Conservation (phyloP, 768 basidiomycete species). For the Sarcodon aspratus region DNA sequence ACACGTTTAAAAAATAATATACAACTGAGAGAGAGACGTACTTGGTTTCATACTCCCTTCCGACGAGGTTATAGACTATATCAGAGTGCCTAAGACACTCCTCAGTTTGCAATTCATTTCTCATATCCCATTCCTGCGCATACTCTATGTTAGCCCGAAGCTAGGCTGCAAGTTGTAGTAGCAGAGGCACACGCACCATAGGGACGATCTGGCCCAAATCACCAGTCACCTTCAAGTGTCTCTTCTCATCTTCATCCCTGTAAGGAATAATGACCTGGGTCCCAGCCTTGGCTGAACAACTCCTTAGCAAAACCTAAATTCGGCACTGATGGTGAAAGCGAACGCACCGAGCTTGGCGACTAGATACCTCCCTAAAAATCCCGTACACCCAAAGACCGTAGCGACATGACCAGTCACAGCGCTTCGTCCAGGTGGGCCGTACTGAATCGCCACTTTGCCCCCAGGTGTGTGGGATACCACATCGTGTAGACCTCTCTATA, state of each 20-base stretch:
- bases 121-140: constrained; percentile 87
- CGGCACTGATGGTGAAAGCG: neutral
- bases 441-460: constrained; percentile 56
- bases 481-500: constrained; percentile 68
- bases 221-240: constrained; percentile 86
- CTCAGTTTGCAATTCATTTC: constrained; percentile 81
- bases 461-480: constrained; percentile 35
- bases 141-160: constrained; percentile 3
- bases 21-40: constrained; percentile 23
- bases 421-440: constrained; percentile 77
- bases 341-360: constrained; percentile 83
- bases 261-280: constrained; percentile 93
- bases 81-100: constrained; percentile 94
- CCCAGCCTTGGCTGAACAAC: constrained; percentile 64
- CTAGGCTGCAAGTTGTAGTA: neutral
- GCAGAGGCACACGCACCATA: constrained; percentile 45
- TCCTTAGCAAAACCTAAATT: neutral
- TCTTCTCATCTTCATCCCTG: constrained; percentile 87
- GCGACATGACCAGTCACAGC: constrained; percentile 85
- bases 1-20: neutral
- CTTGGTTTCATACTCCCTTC: constrained; percentile 95
- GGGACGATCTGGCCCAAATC: constrained; percentile 95
- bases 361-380: constrained; percentile 90
- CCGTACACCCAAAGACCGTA: constrained; percentile 95
- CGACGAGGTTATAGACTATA: constrained; percentile 92